Conservation (phyloP, 495 filamentous ascomycete species). For the Xylaria flabelliformis region DNA sequence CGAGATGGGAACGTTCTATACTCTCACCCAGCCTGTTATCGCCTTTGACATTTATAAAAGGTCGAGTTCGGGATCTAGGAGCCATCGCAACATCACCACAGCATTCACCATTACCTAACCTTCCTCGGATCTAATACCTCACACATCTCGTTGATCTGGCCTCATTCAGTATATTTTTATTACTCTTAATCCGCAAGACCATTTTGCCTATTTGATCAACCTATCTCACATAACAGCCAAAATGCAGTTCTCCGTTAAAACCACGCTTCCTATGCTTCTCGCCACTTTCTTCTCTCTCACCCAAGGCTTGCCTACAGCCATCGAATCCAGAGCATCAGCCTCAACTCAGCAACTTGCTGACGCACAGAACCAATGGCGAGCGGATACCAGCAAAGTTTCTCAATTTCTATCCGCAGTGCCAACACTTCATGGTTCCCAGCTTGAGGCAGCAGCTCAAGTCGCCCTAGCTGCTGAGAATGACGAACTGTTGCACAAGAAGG, state of each 20-base stretch:
- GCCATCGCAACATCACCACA: background rate
- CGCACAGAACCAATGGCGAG: constrained; percentile 8
- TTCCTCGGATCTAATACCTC: background rate
- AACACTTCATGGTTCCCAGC: constrained; percentile 24
- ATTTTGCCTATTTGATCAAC: background rate
- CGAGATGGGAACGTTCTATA: background rate
- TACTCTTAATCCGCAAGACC: background rate
- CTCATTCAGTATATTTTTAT: background rate
- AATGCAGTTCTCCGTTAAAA: constrained; percentile 9
- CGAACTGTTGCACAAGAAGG: constrained; percentile 33
- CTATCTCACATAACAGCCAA: background rate
- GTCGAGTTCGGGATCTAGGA: background rate
- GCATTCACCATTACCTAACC: background rate
- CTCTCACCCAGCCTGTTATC: background rate
- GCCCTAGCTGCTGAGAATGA: constrained; percentile 31
- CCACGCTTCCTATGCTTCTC: constrained; percentile 15
- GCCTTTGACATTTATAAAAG: background rate
- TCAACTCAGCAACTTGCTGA: constrained; percentile 5
- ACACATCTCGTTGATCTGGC: no score
- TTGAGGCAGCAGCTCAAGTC: constrained; percentile 20
- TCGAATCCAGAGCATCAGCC: background rate
- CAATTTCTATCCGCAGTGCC: constrained; percentile 32
- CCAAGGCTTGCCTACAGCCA: background rate
- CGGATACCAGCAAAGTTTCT: constrained; percentile 30
- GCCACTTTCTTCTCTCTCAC: constrained; percentile 7